phyloP scores from a whole-genome alignment of 176 grass and related monocot species.

The Eragrostis nindensis region DNA sequence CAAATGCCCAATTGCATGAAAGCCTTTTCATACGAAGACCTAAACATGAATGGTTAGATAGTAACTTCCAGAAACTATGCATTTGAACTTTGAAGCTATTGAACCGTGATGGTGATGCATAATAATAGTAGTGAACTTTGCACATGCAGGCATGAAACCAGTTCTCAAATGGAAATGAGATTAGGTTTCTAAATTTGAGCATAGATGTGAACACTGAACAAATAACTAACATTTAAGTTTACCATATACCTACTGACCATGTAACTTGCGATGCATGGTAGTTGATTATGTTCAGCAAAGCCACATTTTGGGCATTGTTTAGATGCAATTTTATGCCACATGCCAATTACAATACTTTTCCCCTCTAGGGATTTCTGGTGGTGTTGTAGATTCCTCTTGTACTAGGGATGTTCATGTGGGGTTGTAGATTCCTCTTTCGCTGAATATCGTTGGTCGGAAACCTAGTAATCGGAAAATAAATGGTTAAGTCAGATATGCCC shows the following conservation, averaged over 20 bases:
- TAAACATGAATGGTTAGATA: not conserved
- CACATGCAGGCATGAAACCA: not conserved
- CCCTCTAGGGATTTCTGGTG: no score
- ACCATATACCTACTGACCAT: not conserved
- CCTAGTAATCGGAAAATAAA: conserved; percentile 8
- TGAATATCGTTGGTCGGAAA: conserved; percentile 3
- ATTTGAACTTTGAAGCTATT: not conserved
- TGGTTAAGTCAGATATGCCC: not conserved
- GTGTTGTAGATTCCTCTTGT: not conserved
- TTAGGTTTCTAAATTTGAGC: not conserved
- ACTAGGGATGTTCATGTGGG: conserved; percentile 10
- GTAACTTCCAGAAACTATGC: not conserved
- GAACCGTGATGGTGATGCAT: not conserved
- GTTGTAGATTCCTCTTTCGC: not conserved
- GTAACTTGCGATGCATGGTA: conserved; percentile 2
- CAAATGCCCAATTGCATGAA: conserved; percentile 5
- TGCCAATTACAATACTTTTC: not conserved
- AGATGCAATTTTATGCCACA: conserved; percentile 22
- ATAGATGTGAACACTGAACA: not conserved
- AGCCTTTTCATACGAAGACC: not conserved
- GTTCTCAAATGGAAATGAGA: not conserved
- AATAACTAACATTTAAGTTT: conserved; percentile 2
- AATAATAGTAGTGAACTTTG: not conserved
- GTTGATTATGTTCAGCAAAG: conserved; percentile 19
- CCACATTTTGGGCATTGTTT: conserved; percentile 12